These are phyloP conservation scores for Catunica adiposa DNA, from an alignment of 2,329 filamentous ascomycete genomes.

Conservation along the genomic window DNA sequence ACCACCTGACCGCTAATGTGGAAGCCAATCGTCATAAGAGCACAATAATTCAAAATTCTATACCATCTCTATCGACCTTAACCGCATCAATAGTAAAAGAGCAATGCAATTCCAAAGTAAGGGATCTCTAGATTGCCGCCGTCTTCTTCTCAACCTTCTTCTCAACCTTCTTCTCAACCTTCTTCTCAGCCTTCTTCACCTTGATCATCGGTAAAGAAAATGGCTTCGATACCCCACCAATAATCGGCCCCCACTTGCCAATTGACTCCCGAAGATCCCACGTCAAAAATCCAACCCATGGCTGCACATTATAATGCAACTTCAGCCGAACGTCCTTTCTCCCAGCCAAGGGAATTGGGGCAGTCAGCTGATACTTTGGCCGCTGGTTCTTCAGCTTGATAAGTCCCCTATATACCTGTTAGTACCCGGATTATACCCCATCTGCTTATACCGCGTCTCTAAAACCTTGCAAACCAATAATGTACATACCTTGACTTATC, in stretches of 20 bases:
- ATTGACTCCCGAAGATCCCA: conserved; percentile 51
- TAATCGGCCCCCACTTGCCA: conserved; percentile 47
- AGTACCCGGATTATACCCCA: conserved; percentile 21
- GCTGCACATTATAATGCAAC: conserved; percentile 92
- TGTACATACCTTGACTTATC: conserved; percentile 23
- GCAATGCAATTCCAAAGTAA: no score
- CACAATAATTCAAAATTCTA: no score
- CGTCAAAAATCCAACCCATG: conserved; percentile 77
- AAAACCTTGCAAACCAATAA: no score
- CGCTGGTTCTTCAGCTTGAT: conserved; percentile 68
- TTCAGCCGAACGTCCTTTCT: conserved; percentile 58
- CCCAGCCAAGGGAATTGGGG: conserved; percentile 64
- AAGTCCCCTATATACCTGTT: conserved; percentile 38
- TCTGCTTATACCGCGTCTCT: no score
- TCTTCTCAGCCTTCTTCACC: conserved; percentile 26
- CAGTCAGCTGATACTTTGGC: conserved; percentile 94
- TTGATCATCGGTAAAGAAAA: conserved; percentile 54
- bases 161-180: conserved; percentile 14
- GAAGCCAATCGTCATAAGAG: no score
- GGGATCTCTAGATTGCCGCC: no score
- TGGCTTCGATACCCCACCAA: conserved; percentile 44
- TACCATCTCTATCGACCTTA: no score
- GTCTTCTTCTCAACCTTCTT: background rate
- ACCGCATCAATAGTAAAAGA: no score
- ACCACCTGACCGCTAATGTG: no score